Conservation (phyloP, 352 stramenopile species). For the Globisporangium okanoganense region DNA sequence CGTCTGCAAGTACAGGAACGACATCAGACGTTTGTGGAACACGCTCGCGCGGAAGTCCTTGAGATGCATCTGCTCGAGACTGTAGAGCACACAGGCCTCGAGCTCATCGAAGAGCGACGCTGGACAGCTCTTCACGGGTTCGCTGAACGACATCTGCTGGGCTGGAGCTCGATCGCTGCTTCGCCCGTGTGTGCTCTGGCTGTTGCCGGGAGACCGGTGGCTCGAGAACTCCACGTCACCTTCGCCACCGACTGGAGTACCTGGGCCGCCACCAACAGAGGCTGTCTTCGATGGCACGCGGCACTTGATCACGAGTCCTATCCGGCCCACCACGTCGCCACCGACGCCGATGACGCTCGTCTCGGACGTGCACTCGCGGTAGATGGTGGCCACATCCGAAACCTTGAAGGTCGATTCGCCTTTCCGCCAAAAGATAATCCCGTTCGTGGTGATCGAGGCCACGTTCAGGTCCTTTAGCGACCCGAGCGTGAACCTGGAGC, state of each 20-base stretch:
- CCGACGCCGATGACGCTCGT: slow-evolving; percentile 43
- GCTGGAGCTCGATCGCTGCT: slow-evolving; percentile 12
- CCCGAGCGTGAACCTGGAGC: slow-evolving; percentile 37
- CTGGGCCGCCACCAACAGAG: not conserved
- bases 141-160: not conserved
- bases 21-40: slow-evolving; percentile 78
- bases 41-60: slow-evolving; percentile 77
- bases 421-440: slow-evolving; percentile 64
- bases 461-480: slow-evolving; percentile 56
- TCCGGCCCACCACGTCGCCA: slow-evolving; percentile 52
- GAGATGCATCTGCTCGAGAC: slow-evolving; percentile 57
- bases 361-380: slow-evolving; percentile 33
- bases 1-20: slow-evolving; percentile 92
- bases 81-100: slow-evolving; percentile 67
- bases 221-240: not conserved
- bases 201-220: not conserved
- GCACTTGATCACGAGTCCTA: slow-evolving; percentile 41
- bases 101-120: slow-evolving; percentile 68
- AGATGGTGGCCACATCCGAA: slow-evolving; percentile 34
- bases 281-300: slow-evolving; percentile 16
- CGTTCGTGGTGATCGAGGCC: slow-evolving; percentile 57
- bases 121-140: slow-evolving; percentile 11
- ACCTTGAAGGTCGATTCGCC: slow-evolving; percentile 34
- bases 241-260: not conserved
- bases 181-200: slow-evolving; percentile 6